Base-by-base conservation (phyloP, 305 asterid species). In the Fraxinus floribunda region DNA sequence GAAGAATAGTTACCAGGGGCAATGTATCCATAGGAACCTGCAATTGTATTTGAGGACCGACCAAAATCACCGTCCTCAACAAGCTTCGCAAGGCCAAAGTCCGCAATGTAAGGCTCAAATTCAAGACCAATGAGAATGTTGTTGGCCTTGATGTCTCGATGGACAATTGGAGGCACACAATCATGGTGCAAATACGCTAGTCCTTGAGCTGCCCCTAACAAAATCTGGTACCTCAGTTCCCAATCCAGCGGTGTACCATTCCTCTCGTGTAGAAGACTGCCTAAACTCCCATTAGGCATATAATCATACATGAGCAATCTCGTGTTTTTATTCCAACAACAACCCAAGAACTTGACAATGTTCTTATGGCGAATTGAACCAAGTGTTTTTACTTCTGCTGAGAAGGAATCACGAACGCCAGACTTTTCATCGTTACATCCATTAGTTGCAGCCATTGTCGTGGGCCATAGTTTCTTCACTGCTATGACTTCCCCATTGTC, bases 51-150 rank as follows among this genome's bases (percentile, higher is more conserved):
- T 82, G 98, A 91, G 4, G 94, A 93, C 8, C 93, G 89, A 0
- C 88, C 91, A 66, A 91, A 94, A 84, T 93, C 94, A 2, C 91
- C 92, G 68, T 89, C 95, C 62, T 89, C 90, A 0, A 90, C 93
- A 5, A 92, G 94, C 73, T 93, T 93, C 8, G 97, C 98, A 32
- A 94, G 89, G 6, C 98, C 98, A 30, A 94, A 94, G 86, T 94
- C 97, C 3, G 98, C 97, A 71, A 94, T 93, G 8, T 94, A 94
- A 0, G 98, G 92, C 92, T 94, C 95, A n/a, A 90, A 94, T 75
- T 92, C 93, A 38, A 88, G 94, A 22, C 93, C 98, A 15, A 92
- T 90, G 46, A 94, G 90, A 62, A 94, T 94, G 88, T 94, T 94
- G 29, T 91, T 92, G 35, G 96, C 96, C 91, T 94, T 94, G 87